Conservation (phyloP, 2,329 filamentous ascomycete species). For the Ophiostoma sp. region DNA sequence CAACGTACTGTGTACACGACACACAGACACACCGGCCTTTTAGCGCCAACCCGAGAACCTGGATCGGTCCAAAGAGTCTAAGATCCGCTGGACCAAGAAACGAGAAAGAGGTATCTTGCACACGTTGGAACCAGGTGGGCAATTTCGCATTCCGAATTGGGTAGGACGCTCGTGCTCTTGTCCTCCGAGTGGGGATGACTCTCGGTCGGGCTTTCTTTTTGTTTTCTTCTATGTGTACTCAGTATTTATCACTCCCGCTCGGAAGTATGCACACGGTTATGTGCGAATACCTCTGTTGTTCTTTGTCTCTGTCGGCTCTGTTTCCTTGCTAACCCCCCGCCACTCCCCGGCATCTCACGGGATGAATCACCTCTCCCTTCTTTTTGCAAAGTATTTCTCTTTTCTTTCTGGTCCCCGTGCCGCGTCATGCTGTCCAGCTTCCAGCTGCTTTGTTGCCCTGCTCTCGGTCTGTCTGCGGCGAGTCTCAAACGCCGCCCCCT, state of each 20-base stretch:
- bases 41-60: constrained; percentile 29
- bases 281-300: neutral
- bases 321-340: neutral
- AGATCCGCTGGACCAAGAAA: constrained; percentile 23
- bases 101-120: neutral
- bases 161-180: constrained; percentile 13
- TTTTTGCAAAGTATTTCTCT: too few relatives aligned
- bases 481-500: neutral
- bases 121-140: neutral
- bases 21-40: neutral
- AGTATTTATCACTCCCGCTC: neutral
- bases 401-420: neutral
- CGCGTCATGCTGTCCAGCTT: neutral
- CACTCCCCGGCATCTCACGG: constrained; percentile 13
- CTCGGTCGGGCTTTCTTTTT: neutral
- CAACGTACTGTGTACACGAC: neutral
- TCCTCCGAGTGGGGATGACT: neutral
- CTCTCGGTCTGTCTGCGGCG: constrained; percentile 20
- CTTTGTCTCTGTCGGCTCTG: neutral
- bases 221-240: neutral
- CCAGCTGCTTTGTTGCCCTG: neutral
- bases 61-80: constrained; percentile 27
- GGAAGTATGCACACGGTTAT: constrained; percentile 9
- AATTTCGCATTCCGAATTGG: constrained; percentile 10
- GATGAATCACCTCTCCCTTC: neutral